These are phyloP conservation scores for Psophocarpus tetragonolobus DNA, from an alignment of 306 rosid genomes.

Conservation along the genomic window DNA sequence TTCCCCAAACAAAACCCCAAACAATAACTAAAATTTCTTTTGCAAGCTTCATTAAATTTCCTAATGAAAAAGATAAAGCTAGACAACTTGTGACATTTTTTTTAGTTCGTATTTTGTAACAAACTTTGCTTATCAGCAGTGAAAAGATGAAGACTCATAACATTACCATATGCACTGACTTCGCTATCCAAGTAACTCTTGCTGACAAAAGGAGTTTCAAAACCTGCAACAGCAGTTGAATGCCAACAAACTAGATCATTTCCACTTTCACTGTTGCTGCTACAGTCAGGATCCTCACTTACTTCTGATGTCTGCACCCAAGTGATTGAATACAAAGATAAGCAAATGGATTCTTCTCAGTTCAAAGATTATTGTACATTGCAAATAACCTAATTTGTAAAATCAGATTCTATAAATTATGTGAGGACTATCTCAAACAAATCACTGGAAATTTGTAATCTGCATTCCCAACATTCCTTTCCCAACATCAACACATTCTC, in stretches of 20 bases:
- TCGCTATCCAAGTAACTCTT: conserved; percentile 55
- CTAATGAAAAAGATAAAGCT: not conserved
- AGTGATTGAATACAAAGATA: conserved; percentile 27
- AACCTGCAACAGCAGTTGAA: conserved; percentile 16
- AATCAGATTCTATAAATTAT: not conserved
- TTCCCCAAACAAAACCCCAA: not conserved
- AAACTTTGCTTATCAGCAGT: not conserved
- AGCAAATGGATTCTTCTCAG: conserved; percentile 3
- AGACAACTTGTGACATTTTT: not conserved
- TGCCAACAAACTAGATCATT: conserved; percentile 36
- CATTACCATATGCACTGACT: conserved; percentile 61
- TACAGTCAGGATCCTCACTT: conserved; percentile 49
- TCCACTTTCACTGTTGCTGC: conserved; percentile 49
- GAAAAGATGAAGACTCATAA: conserved; percentile 31
- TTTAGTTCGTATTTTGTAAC: not conserved
- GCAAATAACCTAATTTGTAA: conserved; percentile 5
- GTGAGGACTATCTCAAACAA: not conserved
- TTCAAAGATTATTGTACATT: conserved; percentile 4
- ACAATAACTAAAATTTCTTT: not conserved
- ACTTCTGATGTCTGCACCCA: conserved; percentile 66
- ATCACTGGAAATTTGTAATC: not conserved
- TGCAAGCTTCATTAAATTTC: not conserved
- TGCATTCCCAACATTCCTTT: conserved; percentile 1
- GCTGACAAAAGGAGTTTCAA: conserved; percentile 35
- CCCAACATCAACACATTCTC: conserved; percentile 1